phyloP scores from a whole-genome alignment of 495 filamentous ascomycete species.

The Xanthoparmelia taractica region DNA sequence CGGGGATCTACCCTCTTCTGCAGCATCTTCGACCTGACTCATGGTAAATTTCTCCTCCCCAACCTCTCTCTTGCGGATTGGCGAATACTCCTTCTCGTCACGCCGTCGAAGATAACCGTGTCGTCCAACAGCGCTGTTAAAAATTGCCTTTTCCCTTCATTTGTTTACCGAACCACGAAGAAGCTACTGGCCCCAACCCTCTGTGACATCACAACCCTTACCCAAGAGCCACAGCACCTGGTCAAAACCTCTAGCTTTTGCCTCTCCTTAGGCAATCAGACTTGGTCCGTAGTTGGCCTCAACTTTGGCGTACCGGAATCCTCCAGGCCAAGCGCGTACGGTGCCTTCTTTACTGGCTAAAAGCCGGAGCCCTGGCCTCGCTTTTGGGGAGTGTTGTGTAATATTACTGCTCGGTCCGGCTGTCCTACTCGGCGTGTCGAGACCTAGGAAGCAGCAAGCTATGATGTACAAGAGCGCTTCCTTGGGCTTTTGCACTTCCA shows the following conservation, averaged over 20 bases:
- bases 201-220: conserved; percentile 64
- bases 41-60: conserved; percentile 72
- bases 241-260: conserved; percentile 61
- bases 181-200: conserved; percentile 91
- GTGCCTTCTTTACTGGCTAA: conserved; percentile 69
- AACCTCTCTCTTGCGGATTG: conserved; percentile 62
- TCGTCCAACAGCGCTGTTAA: conserved; percentile 76
- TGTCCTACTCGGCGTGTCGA: conserved; percentile 31
- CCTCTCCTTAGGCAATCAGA: conserved; percentile 66
- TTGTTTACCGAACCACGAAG: conserved; percentile 73
- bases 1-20: conserved; percentile 64
- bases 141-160: conserved; percentile 59
- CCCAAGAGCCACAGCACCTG: conserved; percentile 93
- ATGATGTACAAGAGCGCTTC: conserved; percentile 83
- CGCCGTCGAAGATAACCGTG: conserved; percentile 75
- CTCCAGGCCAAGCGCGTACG: conserved; percentile 86
- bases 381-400: neutral
- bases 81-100: conserved; percentile 70
- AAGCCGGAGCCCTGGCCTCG: conserved; percentile 58
- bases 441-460: conserved; percentile 59
- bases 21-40: conserved; percentile 63
- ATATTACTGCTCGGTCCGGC: neutral
- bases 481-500: conserved; percentile 74
- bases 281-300: conserved; percentile 87
- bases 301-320: conserved; percentile 83